Percentiles rank a stretch among this genome's conserved stretches.
Evolutionary conservation across 2,329 filamentous ascomycete species (phyloP).

Genomic region (Bertia moriformis): DNA sequence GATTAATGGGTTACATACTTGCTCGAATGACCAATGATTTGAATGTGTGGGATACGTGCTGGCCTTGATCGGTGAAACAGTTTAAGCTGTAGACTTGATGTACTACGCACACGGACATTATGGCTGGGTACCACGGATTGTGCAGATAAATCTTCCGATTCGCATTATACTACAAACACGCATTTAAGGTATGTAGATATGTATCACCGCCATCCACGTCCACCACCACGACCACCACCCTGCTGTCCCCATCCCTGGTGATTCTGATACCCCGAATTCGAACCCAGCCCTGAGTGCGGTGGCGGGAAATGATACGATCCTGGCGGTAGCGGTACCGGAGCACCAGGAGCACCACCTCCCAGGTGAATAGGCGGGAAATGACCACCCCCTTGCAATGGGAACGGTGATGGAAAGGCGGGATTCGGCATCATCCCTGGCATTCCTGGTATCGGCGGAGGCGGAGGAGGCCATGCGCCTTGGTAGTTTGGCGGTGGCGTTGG

Average conservation of each 20-base stretch:
- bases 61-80: not conserved
- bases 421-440: not conserved
- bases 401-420: not conserved
- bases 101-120: too few species aligned
- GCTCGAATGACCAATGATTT: not conserved
- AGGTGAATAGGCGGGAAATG: not conserved
- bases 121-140: too few species aligned
- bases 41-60: not conserved
- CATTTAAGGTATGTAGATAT: too few species aligned
- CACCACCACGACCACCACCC: too few species aligned
- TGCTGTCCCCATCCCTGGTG: too few species aligned
- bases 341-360: not conserved
- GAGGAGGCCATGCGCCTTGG: not conserved
- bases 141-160: too few species aligned
- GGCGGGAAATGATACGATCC: not conserved
- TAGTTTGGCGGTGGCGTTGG: not conserved
- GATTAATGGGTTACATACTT: not conserved
- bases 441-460: not conserved
- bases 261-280: too few species aligned
- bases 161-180: too few species aligned
- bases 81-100: too few species aligned
- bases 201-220: too few species aligned
- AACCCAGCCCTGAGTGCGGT: not conserved
- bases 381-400: not conserved
- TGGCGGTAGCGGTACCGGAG: not conserved